Percentiles rank a stretch among this genome's conserved stretches.
phyloP scores from a whole-genome alignment of 1,284 basidiomycete genomes.

The Boletus mariae region DNA sequence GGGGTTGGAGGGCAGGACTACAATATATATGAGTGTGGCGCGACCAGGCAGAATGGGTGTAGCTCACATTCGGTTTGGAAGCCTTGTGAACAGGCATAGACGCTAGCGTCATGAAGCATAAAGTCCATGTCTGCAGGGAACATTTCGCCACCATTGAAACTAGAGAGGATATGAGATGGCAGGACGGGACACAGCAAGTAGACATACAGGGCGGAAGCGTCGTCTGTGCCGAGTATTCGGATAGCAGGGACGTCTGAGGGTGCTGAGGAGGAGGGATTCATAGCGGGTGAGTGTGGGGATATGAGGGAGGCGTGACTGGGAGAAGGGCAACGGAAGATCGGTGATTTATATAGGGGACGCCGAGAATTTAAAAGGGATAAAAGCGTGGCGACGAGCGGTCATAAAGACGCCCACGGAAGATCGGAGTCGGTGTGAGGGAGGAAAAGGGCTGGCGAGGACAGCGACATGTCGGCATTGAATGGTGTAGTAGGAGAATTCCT shows the following conservation, averaged over 20 bases:
- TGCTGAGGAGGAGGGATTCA: slow-evolving; percentile 9
- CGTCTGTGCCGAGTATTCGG: slow-evolving; percentile 13
- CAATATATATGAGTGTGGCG: slow-evolving; percentile 20
- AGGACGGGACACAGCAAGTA: slow-evolving; percentile 3
- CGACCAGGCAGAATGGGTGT: neutral
- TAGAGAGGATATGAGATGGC: slow-evolving; percentile 14
- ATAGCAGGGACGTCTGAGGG: slow-evolving; percentile 17
- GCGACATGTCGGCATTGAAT: neutral
- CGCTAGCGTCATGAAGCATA: neutral
- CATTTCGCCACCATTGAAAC: slow-evolving; percentile 5
- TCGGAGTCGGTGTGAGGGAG: neutral
- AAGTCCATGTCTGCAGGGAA: neutral
- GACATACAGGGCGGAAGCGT: slow-evolving; percentile 14
- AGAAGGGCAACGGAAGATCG: neutral
- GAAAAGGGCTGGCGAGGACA: neutral
- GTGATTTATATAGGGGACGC: slow-evolving; percentile 24
- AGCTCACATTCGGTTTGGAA: slow-evolving; percentile 9
- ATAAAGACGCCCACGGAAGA: slow-evolving; percentile 14
- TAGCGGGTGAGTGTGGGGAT: slow-evolving; percentile 4
- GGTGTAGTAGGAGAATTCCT: neutral
- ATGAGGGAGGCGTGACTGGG: slow-evolving; percentile 9
- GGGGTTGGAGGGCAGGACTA: slow-evolving; percentile 3
- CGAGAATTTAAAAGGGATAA: slow-evolving; percentile 2
- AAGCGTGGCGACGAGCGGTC: slow-evolving; percentile 7
- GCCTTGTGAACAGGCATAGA: slow-evolving; percentile 2